Evolutionary conservation across 805 yeast genomes (phyloP), one percentile per base, ranked within the genome.

Genomic region (Maudiozyma pseudohumilis): DNA sequence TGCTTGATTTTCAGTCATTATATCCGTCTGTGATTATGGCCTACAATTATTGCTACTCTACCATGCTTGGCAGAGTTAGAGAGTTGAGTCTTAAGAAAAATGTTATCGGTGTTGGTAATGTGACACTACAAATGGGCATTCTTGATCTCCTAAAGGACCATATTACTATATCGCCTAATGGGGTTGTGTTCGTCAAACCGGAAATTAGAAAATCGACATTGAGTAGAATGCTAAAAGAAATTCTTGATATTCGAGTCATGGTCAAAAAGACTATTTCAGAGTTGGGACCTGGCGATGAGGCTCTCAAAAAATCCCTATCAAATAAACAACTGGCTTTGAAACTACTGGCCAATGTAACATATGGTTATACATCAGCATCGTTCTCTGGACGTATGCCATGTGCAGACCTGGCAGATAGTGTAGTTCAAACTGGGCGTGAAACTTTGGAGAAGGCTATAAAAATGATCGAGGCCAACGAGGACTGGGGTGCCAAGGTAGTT

Each of bases 361-460:
- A 92, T 61, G 98, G 98, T 0, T 92, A 92, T 53, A 72, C 96
- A 0, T 81, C 96, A 1, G 98, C 98, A 0, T 76, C 95, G 0
- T 92, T 81, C 53, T 85, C 95, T 7, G 98, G 98, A 0, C 65
- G 98, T 44, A 92, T 92, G 98, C 97, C 98, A 0, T 84, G 92
- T 49, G 77, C 95, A 0, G 97, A 88, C 54, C 70, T 92, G 22
- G 95, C 98, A 0, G 98, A 92, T 61, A 81, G 94, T 10, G 85
- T 92, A 55, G 98, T 92, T 1, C 76, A 87, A 17, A 77, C 92
- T 0, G 98, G 92, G 0, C 65, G 97, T 38, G 96, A 89, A 57
- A 80, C 86, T 0, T 61, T 92, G 35, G 77, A 77, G 37, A 68
- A 69, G 36, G 80, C 96, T 0, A 77, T 86, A 20, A 69, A 70